These are phyloP conservation scores for Mikania micrantha DNA, from an alignment of 129 eudicot genomes.

Conservation along the genomic window DNA sequence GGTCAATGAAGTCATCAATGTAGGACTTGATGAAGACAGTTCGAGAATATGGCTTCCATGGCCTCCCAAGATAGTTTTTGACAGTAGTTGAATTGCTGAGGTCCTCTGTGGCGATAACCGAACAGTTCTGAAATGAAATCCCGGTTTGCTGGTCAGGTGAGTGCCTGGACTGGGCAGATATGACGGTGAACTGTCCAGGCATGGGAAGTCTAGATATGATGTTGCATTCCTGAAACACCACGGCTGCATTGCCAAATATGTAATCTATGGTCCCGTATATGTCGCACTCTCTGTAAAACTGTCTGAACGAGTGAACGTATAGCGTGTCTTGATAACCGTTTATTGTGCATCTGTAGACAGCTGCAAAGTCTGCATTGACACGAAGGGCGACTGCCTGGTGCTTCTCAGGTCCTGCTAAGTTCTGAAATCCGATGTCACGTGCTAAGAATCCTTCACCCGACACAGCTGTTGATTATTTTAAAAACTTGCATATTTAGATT, in stretches of 20 bases:
- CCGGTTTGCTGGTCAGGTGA: constrained; percentile 56
- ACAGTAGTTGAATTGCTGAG: constrained; percentile 30
- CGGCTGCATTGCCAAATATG: constrained; percentile 91
- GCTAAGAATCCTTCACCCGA: constrained; percentile 76
- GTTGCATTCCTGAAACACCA: constrained; percentile 67
- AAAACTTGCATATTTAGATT: too few species aligned
- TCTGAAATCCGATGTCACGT: constrained; percentile 68
- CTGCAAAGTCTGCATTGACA: constrained; percentile 63
- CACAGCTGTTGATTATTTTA: constrained; percentile 68
- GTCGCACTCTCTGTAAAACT: constrained; percentile 87
- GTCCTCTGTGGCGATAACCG: constrained; percentile 55
- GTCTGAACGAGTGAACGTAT: constrained; percentile 78
- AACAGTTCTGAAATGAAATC: constrained; percentile 67
- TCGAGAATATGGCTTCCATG: constrained; percentile 65
- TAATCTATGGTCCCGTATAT: constrained; percentile 78
- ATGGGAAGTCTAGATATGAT: constrained; percentile 64
- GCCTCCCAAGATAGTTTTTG: constrained; percentile 75
- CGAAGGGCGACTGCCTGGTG: constrained; percentile 95
- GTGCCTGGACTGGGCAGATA: constrained; percentile 73
- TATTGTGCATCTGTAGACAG: constrained; percentile 62
- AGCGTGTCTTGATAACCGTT: constrained; percentile 75
- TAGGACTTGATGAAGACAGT: constrained; percentile 62
- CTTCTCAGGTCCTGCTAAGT: constrained; percentile 72
- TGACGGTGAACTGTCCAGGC: constrained; percentile 70
- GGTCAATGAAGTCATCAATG: constrained; percentile 57